These are phyloP conservation scores for Rhynchospora tenuis DNA, from an alignment of 176 grass and related monocot genomes.

Conservation along the genomic window DNA sequence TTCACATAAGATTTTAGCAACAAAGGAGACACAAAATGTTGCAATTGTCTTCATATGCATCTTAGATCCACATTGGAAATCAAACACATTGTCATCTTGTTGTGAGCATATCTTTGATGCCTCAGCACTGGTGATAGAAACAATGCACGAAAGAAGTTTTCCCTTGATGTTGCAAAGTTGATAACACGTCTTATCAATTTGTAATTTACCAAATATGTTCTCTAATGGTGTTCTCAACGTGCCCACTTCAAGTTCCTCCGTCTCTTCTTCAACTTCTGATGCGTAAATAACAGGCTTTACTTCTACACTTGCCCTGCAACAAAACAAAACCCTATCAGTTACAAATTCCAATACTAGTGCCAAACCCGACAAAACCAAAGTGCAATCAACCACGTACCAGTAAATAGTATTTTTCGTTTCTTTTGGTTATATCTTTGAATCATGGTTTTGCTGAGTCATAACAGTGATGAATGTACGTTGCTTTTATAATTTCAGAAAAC, in stretches of 20 bases:
- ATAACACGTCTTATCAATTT: conserved; percentile 43
- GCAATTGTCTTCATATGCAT: conserved; percentile 42
- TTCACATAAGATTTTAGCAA: conserved; percentile 42
- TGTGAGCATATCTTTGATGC: conserved; percentile 44
- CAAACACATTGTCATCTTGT: background rate
- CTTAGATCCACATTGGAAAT: conserved; percentile 2
- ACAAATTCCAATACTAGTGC: conserved; percentile 8
- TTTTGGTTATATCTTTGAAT: background rate
- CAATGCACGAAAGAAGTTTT: conserved; percentile 52
- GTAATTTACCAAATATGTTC: conserved; percentile 23
- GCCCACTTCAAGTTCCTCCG: conserved; percentile 20
- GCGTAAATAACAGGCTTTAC: conserved; percentile 69
- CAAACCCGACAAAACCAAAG: background rate
- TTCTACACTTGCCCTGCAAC: conserved; percentile 69
- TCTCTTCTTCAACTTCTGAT: conserved; percentile 25
- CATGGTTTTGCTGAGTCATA: background rate
- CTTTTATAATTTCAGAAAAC: background rate
- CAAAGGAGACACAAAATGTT: conserved; percentile 45
- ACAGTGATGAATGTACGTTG: background rate
- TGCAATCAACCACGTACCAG: conserved; percentile 7
- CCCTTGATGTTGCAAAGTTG: conserved; percentile 34
- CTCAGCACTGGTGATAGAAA: conserved; percentile 53
- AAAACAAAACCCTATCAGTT: background rate
- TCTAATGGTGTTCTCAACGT: conserved; percentile 14
- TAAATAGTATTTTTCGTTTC: background rate